Conservation (phyloP, 192 early-diverging fungal genomes). For the Podila minutissima region DNA sequence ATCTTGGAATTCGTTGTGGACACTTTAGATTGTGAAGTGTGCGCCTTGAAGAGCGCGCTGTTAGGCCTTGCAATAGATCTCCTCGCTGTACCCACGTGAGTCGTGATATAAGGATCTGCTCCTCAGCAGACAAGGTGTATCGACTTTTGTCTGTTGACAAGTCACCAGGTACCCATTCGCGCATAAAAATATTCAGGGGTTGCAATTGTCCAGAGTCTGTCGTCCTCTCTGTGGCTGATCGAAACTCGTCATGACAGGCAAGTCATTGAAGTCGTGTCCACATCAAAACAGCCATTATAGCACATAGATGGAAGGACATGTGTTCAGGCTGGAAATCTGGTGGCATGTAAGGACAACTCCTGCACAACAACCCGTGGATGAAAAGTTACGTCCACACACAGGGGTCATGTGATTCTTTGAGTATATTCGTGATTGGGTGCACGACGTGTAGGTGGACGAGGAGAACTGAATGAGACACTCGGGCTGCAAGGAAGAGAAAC, state of each 20-base stretch:
- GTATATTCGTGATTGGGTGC: not conserved
- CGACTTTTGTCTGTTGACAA: not conserved
- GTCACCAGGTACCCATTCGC: not conserved
- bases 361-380: not conserved
- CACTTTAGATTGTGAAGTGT: too few relatives aligned
- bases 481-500: constrained; percentile 27
- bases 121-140: not conserved
- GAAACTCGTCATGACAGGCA: not conserved
- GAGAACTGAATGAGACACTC: not conserved
- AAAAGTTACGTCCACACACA: not conserved
- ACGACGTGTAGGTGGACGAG: not conserved
- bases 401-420: not conserved
- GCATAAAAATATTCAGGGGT: not conserved
- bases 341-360: too few relatives aligned
- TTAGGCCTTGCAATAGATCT: too few relatives aligned
- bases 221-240: too few relatives aligned
- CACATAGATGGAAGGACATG: too few relatives aligned
- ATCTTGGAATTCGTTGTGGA: not conserved
- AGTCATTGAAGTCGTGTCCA: not conserved
- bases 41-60: too few relatives aligned
- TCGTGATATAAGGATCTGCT: not conserved
- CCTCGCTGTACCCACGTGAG: too few relatives aligned
- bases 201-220: not conserved
- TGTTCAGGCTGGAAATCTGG: too few relatives aligned
- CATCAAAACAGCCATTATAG: not conserved